Percentiles rank a stretch among this genome's conserved stretches.
phyloP scores from a whole-genome alignment of 2,329 filamentous ascomycete species.

The Aspergillus terreus region DNA sequence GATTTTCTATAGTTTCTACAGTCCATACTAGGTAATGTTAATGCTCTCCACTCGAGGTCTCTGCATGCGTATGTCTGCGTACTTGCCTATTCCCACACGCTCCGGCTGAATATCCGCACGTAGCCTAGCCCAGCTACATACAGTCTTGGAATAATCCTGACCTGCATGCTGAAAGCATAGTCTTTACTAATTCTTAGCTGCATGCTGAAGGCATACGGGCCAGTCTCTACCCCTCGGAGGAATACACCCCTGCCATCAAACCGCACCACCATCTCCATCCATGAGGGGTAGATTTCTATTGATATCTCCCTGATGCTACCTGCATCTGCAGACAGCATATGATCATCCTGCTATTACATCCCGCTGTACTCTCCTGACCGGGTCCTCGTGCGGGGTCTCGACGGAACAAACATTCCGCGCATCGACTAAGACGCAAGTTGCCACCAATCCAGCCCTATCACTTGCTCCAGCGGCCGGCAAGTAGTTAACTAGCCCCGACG shows the following conservation, averaged over 20 bases:
- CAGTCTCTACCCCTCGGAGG: too few species aligned
- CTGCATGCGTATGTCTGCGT: too few species aligned
- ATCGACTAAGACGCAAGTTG: background rate
- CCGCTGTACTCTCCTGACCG: background rate
- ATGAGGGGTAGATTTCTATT: background rate
- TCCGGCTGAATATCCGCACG: too few species aligned
- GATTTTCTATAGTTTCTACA: background rate
- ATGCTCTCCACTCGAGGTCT: background rate
- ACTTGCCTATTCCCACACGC: too few species aligned
- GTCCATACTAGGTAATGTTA: background rate
- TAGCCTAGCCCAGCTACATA: too few species aligned
- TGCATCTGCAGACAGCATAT: background rate
- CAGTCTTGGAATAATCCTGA: too few species aligned
- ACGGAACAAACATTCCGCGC: background rate
- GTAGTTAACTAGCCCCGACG: too few species aligned
- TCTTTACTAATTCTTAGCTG: too few species aligned
- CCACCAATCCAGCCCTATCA: background rate
- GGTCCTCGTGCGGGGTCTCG: constrained; percentile 4
- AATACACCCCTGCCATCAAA: background rate
- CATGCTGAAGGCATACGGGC: too few species aligned
- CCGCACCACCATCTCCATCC: background rate
- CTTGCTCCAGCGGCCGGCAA: background rate
- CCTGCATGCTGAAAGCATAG: too few species aligned
- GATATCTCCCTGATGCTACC: background rate
- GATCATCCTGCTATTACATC: background rate